A percentile compares a stretch with the other conserved stretches of the same genome.
These are phyloP conservation scores for Oehlia diaphana DNA, from an alignment of 192 early-diverging fungal genomes.

Conservation along the genomic window DNA sequence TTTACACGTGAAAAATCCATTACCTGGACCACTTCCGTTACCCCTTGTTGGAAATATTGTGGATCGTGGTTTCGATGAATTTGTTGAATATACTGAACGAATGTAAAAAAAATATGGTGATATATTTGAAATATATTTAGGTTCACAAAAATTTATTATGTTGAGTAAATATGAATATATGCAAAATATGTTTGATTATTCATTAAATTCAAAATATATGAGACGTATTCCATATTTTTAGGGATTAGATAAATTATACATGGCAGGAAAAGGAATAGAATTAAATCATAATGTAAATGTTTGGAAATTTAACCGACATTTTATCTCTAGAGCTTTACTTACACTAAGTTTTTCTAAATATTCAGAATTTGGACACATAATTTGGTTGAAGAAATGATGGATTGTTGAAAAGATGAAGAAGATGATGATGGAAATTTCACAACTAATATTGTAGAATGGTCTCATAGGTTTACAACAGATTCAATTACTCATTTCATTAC, in stretches of 20 bases:
- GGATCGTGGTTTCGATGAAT: neutral
- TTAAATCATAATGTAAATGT: conserved; percentile 4
- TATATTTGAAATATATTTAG: neutral
- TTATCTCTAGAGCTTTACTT: conserved; percentile 1
- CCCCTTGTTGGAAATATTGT: neutral
- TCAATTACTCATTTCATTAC: conserved; percentile 10
- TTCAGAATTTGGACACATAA: neutral
- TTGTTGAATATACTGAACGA: neutral
- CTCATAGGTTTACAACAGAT: conserved; percentile 4
- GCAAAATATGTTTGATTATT: neutral
- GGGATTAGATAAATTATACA: neutral
- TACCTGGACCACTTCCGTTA: neutral
- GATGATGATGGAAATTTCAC: neutral
- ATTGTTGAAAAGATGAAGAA: neutral
- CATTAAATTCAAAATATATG: neutral
- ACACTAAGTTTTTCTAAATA: neutral
- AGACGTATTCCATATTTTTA: neutral
- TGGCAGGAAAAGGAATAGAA: neutral
- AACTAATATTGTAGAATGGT: neutral
- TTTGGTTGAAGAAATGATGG: conserved; percentile 1
- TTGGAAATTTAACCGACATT: conserved; percentile 11
- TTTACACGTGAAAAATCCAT: neutral
- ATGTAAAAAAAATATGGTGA: neutral
- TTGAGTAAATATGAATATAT: too few relatives aligned
- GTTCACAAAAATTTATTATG: neutral